Conservation (phyloP, 2,329 filamentous ascomycete genomes). For the Neocatenulostroma microsporum region DNA sequence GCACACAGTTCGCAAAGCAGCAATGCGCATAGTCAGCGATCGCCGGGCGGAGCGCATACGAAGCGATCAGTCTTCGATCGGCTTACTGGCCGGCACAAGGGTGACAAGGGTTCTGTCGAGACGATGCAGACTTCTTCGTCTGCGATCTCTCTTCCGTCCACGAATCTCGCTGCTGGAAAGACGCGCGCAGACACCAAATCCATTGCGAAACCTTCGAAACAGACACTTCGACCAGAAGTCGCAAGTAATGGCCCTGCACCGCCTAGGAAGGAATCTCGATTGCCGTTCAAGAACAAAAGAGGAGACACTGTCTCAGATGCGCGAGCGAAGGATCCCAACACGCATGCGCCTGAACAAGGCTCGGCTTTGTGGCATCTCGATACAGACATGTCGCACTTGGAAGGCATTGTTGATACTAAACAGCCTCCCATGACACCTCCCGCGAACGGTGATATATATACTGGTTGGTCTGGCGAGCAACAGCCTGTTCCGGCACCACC, state of each 20-base stretch:
- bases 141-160: conserved; percentile 32
- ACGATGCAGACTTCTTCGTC: conserved; percentile 33
- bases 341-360: conserved; percentile 18
- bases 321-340: conserved; percentile 39
- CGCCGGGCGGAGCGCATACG: conserved; percentile 44
- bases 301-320: conserved; percentile 41
- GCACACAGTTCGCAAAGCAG: conserved; percentile 53
- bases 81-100: conserved; percentile 44
- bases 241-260: conserved; percentile 8
- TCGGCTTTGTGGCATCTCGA: conserved; percentile 66
- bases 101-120: conserved; percentile 32
- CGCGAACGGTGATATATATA: conserved; percentile 33
- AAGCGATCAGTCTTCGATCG: conserved; percentile 48
- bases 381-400: conserved; percentile 83
- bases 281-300: conserved; percentile 45
- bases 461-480: conserved; percentile 42
- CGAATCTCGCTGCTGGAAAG: conserved; percentile 7
- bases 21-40: conserved; percentile 44
- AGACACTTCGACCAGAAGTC: conserved; percentile 11
- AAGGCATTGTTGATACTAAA: conserved; percentile 65
- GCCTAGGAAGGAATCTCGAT: conserved; percentile 31
- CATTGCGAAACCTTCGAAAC: conserved; percentile 17
- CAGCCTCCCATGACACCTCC: conserved; percentile 65
- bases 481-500: conserved; percentile 9
- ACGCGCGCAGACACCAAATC: conserved; percentile 20